phyloP scores from a whole-genome alignment of 2,329 filamentous ascomycete genomes.

The Dothiorella sarmentorum region DNA sequence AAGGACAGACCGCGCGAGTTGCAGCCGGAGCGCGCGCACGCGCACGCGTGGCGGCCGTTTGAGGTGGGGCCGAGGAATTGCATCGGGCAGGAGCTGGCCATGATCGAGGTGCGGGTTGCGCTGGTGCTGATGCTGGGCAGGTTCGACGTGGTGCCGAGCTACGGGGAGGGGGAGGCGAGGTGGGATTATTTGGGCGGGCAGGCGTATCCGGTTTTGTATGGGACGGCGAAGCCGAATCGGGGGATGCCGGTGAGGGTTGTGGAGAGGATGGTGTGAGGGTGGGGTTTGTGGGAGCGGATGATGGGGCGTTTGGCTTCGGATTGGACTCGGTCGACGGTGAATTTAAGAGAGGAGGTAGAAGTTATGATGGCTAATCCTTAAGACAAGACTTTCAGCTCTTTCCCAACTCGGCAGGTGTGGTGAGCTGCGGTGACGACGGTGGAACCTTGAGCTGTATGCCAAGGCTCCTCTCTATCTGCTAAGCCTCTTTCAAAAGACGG shows the following conservation, averaged over 20 bases:
- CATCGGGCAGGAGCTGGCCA: slow-evolving; percentile 37
- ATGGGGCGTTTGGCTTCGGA: no score
- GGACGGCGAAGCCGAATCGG: slow-evolving; percentile 28
- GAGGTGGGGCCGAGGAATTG: slow-evolving; percentile 39
- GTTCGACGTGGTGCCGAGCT: slow-evolving; percentile 26
- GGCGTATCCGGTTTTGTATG: slow-evolving; percentile 29
- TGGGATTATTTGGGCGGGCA: slow-evolving; percentile 21
- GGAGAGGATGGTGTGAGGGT: slow-evolving; percentile 17
- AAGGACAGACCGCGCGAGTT: slow-evolving; percentile 9
- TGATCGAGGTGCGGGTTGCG: slow-evolving; percentile 33
- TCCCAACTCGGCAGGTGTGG: no score
- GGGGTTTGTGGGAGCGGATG: no score
- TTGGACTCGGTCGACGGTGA: no score
- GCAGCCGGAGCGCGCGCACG: slow-evolving; percentile 9
- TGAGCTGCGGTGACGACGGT: no score
- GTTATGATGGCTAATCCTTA: no score
- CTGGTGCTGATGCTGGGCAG: slow-evolving; percentile 24
- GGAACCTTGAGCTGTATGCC: no score
- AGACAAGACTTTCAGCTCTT: no score
- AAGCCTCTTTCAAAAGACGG: no score
- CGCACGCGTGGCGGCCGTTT: slow-evolving; percentile 36
- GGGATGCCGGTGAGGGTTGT: slow-evolving; percentile 27
- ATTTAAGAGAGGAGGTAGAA: no score
- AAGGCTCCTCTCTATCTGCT: no score
- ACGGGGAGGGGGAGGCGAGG: slow-evolving; percentile 14